These are phyloP conservation scores for Iberis pinnata DNA, from an alignment of 345 rosid genomes.

Conservation along the genomic window DNA sequence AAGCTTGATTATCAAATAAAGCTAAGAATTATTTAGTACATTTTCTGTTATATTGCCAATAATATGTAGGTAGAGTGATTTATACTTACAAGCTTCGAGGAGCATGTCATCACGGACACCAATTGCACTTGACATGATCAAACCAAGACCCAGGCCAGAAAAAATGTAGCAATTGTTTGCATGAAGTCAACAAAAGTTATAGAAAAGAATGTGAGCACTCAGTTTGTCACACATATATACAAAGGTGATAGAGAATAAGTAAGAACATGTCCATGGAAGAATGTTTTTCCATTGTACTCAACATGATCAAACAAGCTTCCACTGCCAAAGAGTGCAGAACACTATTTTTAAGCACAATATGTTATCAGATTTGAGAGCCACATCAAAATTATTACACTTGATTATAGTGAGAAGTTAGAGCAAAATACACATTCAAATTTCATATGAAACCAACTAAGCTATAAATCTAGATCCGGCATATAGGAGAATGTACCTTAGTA, in stretches of 20 bases:
- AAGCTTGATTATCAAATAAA: too few species aligned
- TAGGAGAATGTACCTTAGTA: slow-evolving; percentile 58
- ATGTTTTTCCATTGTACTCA: slow-evolving; percentile 61
- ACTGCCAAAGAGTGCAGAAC: slow-evolving; percentile 93
- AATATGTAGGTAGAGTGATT: neutral
- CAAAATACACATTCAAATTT: neutral
- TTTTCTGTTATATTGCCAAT: too few species aligned
- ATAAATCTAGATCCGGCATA: too few species aligned
- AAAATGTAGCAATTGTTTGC: slow-evolving; percentile 96
- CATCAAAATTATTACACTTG: too few species aligned
- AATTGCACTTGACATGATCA: slow-evolving; percentile 88
- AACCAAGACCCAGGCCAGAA: slow-evolving; percentile 96
- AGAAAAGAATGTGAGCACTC: neutral
- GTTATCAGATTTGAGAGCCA: slow-evolving; percentile 17
- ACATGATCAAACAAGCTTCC: slow-evolving; percentile 94
- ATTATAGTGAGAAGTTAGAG: neutral
- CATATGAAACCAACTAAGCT: too few species aligned
- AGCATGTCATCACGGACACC: too few species aligned
- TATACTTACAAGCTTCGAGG: slow-evolving; percentile 87
- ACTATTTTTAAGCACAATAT: slow-evolving; percentile 39
- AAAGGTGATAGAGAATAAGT: slow-evolving; percentile 3
- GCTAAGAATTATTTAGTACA: too few species aligned
- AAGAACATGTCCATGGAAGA: slow-evolving; percentile 85
- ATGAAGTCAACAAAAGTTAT: slow-evolving; percentile 30
- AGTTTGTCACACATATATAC: neutral